Conservation (phyloP, 768 basidiomycete genomes). For the Boletales sp. region DNA sequence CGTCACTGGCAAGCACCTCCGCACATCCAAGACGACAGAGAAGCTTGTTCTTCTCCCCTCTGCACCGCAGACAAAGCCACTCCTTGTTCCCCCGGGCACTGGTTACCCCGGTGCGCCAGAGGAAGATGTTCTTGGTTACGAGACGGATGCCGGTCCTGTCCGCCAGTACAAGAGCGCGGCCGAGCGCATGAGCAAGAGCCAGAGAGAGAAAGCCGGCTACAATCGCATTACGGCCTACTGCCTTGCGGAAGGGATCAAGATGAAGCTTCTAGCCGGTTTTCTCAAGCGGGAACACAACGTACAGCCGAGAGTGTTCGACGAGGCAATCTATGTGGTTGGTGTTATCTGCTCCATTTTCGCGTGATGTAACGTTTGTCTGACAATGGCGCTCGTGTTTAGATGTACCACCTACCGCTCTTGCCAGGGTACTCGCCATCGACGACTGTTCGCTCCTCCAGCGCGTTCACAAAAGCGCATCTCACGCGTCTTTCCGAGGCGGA, state of each 20-base stretch:
- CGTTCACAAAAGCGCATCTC: conserved; percentile 55
- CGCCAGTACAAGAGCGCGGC: conserved; percentile 81
- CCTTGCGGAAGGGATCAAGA: conserved; percentile 78
- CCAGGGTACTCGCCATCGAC: conserved; percentile 87
- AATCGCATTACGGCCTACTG: conserved; percentile 88
- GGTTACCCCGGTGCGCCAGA: conserved; percentile 27
- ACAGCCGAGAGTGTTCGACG: conserved; percentile 81
- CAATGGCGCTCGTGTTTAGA: conserved; percentile 51
- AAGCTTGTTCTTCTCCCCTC: conserved; percentile 89
- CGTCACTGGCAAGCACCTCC: conserved; percentile 49
- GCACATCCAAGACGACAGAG: conserved; percentile 88
- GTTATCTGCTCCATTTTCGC: background rate
- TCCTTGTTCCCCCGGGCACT: conserved; percentile 26
- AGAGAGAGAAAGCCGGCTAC: conserved; percentile 77
- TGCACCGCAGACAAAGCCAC: conserved; percentile 81
- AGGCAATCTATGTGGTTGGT: conserved; percentile 88
- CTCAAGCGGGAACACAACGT: conserved; percentile 94
- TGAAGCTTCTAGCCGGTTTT: conserved; percentile 81
- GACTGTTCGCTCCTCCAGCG: conserved; percentile 80
- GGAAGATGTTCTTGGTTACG: conserved; percentile 55
- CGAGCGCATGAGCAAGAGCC: conserved; percentile 85
- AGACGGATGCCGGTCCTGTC: conserved; percentile 57
- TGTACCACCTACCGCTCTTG: conserved; percentile 88
- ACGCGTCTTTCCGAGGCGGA: conserved; percentile 81
- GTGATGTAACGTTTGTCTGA: background rate